These are phyloP conservation scores for Colletotrichum euphorbiae DNA, from an alignment of 2,329 filamentous ascomycete species.

Conservation along the genomic window DNA sequence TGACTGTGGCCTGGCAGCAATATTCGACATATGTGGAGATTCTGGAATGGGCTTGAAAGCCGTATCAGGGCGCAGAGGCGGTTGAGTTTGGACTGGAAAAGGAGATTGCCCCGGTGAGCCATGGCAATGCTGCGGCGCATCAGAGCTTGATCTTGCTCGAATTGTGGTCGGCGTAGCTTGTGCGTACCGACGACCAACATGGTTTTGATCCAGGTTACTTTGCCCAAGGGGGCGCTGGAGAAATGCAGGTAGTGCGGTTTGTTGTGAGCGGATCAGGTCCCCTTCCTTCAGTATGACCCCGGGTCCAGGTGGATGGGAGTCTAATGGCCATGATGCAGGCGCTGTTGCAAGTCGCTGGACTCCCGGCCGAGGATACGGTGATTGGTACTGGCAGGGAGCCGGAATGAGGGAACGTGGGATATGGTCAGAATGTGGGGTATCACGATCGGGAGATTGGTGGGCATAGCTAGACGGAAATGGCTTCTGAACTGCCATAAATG, in stretches of 20 bases:
- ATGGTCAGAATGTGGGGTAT: not conserved
- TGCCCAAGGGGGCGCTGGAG: constrained; percentile 17
- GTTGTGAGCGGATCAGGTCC: not conserved
- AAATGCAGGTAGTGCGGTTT: constrained; percentile 1
- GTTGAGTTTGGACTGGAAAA: not conserved
- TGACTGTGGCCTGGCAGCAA: not conserved
- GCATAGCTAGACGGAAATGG: not conserved
- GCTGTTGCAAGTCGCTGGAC: constrained; percentile 29
- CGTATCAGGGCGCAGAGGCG: not conserved
- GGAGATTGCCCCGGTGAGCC: not conserved
- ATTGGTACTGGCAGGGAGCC: not conserved
- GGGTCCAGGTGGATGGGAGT: not conserved
- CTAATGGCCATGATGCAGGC: not conserved
- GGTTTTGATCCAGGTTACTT: not conserved
- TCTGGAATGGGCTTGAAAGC: not conserved
- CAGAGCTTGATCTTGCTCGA: constrained; percentile 14
- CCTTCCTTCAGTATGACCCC: rapidly evolving
- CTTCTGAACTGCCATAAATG: not conserved
- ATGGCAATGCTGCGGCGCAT: not conserved
- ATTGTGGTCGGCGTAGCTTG: not conserved
- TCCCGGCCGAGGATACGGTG: constrained; percentile 6
- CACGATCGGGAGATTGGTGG: not conserved
- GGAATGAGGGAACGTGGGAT: constrained; percentile 7
- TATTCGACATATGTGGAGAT: not conserved
- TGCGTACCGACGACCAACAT: not conserved